These are phyloP conservation scores for Amauroascus verrucosus DNA, from an alignment of 2,329 filamentous ascomycete genomes.

Conservation along the genomic window DNA sequence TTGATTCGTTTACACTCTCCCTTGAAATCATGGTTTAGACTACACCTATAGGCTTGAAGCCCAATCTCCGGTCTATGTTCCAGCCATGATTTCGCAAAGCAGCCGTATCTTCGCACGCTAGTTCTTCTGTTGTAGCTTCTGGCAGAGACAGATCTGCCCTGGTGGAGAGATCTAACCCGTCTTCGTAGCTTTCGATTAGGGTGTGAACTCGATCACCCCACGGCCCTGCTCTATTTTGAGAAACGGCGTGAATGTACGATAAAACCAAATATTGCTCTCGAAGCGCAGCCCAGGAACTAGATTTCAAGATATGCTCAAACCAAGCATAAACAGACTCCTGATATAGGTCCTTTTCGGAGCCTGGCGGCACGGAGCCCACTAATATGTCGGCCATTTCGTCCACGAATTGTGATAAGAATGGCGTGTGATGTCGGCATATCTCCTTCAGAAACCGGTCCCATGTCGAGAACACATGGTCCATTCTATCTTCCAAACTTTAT, in stretches of 20 bases:
- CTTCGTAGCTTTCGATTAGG: constrained; percentile 2
- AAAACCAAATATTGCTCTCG: constrained; percentile 23
- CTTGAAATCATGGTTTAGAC: constrained; percentile 15
- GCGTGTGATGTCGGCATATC: constrained; percentile 26
- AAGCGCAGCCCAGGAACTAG: constrained; percentile 28
- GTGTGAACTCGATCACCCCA: constrained; percentile 8
- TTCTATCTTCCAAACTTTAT: constrained; percentile 22
- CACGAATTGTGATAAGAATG: constrained; percentile 32
- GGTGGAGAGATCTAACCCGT: neutral
- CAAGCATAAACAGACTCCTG: constrained; percentile 41
- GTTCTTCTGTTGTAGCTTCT: neutral
- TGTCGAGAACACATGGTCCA: constrained; percentile 24
- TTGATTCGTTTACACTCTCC: neutral
- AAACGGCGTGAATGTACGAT: constrained; percentile 27
- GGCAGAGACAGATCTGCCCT: neutral
- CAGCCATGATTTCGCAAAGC: constrained; percentile 14
- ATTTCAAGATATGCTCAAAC: constrained; percentile 40
- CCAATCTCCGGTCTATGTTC: constrained; percentile 20
- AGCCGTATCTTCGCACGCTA: neutral
- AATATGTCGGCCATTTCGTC: constrained; percentile 32
- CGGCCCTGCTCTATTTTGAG: constrained; percentile 19
- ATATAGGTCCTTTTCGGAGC: constrained; percentile 22
- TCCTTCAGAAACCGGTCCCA: constrained; percentile 31
- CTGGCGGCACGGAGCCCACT: constrained; percentile 20
- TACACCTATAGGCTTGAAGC: constrained; percentile 28